Conservation (phyloP, 2,329 filamentous ascomycete genomes). For the Aspergillus carbonarius region DNA sequence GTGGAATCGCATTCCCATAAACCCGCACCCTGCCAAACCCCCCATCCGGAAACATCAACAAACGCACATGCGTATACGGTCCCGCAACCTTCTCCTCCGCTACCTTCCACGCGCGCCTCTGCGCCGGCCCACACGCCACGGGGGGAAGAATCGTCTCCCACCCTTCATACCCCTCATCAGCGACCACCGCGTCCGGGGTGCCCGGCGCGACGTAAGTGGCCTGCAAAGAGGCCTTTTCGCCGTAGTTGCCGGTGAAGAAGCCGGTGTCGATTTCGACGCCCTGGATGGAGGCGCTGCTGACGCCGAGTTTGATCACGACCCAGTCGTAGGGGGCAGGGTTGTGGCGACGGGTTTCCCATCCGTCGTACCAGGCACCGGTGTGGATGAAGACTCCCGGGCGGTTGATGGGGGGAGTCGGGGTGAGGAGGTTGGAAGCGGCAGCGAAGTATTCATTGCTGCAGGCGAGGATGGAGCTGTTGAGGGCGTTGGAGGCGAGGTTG, state of each 20-base stretch:
- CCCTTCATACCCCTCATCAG: constrained; percentile 31
- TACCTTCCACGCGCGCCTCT: constrained; percentile 44
- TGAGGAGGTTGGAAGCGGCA: constrained; percentile 58
- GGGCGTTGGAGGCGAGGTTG: constrained; percentile 44
- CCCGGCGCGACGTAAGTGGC: constrained; percentile 28
- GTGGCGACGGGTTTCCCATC: constrained; percentile 64
- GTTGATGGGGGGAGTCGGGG: constrained; percentile 55
- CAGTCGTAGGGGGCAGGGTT: constrained; percentile 59
- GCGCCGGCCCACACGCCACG: constrained; percentile 41
- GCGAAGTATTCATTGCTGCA: constrained; percentile 64
- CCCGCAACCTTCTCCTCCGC: constrained; percentile 24
- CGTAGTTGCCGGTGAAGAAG: constrained; percentile 48
- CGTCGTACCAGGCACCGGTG: constrained; percentile 64
- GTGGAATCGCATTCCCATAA: constrained; percentile 41
- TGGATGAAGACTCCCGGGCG: constrained; percentile 60
- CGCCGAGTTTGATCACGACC: constrained; percentile 60
- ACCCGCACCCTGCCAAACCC: constrained; percentile 45
- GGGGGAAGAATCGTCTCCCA: constrained; percentile 43
- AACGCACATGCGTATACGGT: constrained; percentile 43
- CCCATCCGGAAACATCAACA: constrained; percentile 49
- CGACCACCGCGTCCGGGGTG: constrained; percentile 31
- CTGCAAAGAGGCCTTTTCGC: constrained; percentile 43
- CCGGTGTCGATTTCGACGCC: constrained; percentile 48
- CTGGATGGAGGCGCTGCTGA: constrained; percentile 41
- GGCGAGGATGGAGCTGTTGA: constrained; percentile 56